Conservation (phyloP, 176 grass and related monocot genomes). For the Carex scoparia region DNA sequence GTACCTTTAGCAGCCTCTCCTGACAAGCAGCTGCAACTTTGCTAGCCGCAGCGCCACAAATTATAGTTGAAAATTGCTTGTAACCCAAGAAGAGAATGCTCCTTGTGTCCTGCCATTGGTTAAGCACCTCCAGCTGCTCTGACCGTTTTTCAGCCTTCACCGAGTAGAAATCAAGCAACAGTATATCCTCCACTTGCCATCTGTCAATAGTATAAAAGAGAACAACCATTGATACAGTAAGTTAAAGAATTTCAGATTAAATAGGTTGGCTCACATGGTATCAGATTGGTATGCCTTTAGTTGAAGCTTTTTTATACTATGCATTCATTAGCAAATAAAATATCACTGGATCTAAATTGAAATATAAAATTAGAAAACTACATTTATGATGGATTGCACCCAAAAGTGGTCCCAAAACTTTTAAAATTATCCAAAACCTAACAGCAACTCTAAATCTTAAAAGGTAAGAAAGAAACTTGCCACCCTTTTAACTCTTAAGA, state of each 20-base stretch:
- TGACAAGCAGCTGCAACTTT: slow-evolving; percentile 55
- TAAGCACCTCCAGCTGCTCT: slow-evolving; percentile 81
- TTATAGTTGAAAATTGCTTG: slow-evolving; percentile 77
- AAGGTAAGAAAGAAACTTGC: background rate
- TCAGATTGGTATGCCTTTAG: background rate
- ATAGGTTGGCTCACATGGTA: background rate
- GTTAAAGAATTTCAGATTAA: background rate
- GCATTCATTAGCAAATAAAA: background rate
- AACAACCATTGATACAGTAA: background rate
- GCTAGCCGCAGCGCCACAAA: slow-evolving; percentile 41
- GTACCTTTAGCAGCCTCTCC: slow-evolving; percentile 70
- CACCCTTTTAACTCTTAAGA: background rate
- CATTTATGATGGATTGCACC: background rate
- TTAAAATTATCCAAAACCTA: background rate
- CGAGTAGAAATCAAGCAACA: slow-evolving; percentile 87
- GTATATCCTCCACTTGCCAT: slow-evolving; percentile 93
- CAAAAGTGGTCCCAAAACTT: background rate
- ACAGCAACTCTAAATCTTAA: background rate
- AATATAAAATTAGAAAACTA: background rate
- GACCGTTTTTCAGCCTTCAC: slow-evolving; percentile 85
- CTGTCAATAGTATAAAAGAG: slow-evolving; percentile 8
- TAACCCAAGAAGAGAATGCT: slow-evolving; percentile 97
- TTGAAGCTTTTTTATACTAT: background rate
- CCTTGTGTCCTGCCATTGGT: slow-evolving; percentile 67
- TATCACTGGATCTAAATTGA: background rate